Evolutionary conservation across 306 rosid genomes (phyloP), one percentile per base, ranked within the genome.

Genomic region (Ormosia semicastrata): DNA sequence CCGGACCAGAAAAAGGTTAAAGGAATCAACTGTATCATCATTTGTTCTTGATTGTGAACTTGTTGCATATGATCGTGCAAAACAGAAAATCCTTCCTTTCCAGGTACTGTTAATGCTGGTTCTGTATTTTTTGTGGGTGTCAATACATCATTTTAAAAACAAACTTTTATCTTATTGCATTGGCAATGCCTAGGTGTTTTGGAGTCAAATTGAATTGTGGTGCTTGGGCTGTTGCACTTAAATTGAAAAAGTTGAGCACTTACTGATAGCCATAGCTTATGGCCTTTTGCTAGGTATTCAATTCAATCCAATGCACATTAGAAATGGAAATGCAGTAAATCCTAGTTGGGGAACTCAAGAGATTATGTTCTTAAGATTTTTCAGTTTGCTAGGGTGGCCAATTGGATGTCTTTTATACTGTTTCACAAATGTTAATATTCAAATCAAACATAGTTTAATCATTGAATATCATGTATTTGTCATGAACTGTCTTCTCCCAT

Each of bases 1-100:
- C n/a, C n/a, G n/a, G n/a, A n/a, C n/a, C n/a, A n/a, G n/a, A n/a
- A n/a, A n/a, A n/a, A 95, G 97, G 92, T 79, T 92, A 76, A 95
- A 92, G 91, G 93, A 93, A 88, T 14, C 97, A 74, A 68, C 86
- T 69, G 93, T 93, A 66, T 79, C 64, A 18, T 93, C 99, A 64
- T 93, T 95, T 87, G 85, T 95, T 77, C 90, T 95, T 76, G 98
- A 95, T 78, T 93, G 99, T 80, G 98, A 95, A 88, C 80, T 95
- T 75, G 99, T 93, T 87, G 99, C 94, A 63, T 95, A 93, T 85
- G 90, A 95, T 60, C 94, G 91, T 76, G 85, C 32, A 77, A 85
- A 85, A 12, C 82, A 86, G 67, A 86, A 82, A 78, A 93, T 95
- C 85, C 90, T 79, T 29, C 92, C 99, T 50, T 95, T 95, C 85